These are phyloP conservation scores for Sungouiella blattae DNA, from an alignment of 805 yeast genomes.

Conservation along the genomic window DNA sequence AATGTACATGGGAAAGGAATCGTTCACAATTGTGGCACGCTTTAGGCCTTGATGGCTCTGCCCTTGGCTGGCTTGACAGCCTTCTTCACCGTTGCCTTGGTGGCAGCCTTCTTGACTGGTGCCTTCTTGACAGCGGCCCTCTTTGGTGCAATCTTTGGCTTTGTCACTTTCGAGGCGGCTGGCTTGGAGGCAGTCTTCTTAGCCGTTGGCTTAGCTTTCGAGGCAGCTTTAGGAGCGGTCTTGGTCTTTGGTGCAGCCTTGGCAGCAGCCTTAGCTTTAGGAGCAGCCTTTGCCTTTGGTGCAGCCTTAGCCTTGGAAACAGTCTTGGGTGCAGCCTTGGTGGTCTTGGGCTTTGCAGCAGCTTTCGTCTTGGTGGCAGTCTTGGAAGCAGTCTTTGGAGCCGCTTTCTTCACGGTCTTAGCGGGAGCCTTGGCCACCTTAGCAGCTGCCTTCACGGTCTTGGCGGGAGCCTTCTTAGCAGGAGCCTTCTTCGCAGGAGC, in stretches of 20 bases:
- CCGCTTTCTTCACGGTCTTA: slow-evolving; percentile 6
- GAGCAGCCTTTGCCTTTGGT: slow-evolving; percentile 11
- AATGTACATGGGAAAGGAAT: slow-evolving; percentile 11
- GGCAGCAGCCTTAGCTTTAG: not conserved
- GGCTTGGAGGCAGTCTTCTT: slow-evolving; percentile 3
- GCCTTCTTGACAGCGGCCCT: slow-evolving; percentile 5
- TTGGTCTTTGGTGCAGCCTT: slow-evolving; percentile 3
- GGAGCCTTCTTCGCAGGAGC: not conserved
- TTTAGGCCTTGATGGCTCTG: not conserved
- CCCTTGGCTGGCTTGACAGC: slow-evolving; percentile 1
- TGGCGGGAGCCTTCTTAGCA: not conserved
- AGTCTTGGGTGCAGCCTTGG: slow-evolving; percentile 1
- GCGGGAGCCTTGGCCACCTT: slow-evolving; percentile 3
- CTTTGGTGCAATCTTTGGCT: slow-evolving; percentile 1
- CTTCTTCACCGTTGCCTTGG: not conserved
- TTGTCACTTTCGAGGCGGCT: slow-evolving; percentile 4
- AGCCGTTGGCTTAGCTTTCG: slow-evolving; percentile 1
- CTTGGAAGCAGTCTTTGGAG: slow-evolving; percentile 1
- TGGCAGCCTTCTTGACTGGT: slow-evolving; percentile 6
- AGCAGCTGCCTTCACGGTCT: not conserved
- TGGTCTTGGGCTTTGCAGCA: not conserved
- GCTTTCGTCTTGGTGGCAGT: not conserved
- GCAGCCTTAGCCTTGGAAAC: slow-evolving; percentile 18
- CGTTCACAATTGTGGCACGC: not conserved
- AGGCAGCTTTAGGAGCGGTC: slow-evolving; percentile 5